These are phyloP conservation scores for Amanita molliuscula DNA, from an alignment of 768 basidiomycete species.

Conservation along the genomic window DNA sequence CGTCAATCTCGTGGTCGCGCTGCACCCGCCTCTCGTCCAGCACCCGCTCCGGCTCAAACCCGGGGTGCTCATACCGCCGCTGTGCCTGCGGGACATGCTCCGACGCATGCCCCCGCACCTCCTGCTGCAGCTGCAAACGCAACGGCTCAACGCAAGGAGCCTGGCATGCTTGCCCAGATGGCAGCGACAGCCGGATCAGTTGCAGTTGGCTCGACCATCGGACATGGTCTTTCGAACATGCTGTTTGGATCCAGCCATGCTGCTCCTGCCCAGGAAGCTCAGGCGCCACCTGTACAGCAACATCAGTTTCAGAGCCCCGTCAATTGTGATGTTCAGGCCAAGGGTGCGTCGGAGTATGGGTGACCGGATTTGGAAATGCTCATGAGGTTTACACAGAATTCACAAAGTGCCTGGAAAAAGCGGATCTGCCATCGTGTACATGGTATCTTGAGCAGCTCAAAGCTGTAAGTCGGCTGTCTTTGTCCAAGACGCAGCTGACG, in stretches of 20 bases:
- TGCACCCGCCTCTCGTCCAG: slow-evolving; percentile 36
- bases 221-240: slow-evolving; percentile 86
- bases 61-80: slow-evolving; percentile 42
- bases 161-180: slow-evolving; percentile 77
- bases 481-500: slow-evolving; percentile 2
- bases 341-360: slow-evolving; percentile 35
- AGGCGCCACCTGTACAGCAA: slow-evolving; percentile 38
- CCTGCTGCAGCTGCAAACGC: slow-evolving; percentile 28
- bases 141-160: slow-evolving; percentile 31
- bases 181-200: slow-evolving; percentile 88
- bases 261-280: slow-evolving; percentile 28
- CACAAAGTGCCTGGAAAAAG: slow-evolving; percentile 76
- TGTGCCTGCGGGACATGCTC: slow-evolving; percentile 35
- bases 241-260: slow-evolving; percentile 59
- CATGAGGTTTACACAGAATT: slow-evolving; percentile 42
- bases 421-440: slow-evolving; percentile 66
- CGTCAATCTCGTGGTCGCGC: slow-evolving; percentile 74
- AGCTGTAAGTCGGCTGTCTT: slow-evolving; percentile 43
- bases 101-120: slow-evolving; percentile 30
- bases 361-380: background rate
- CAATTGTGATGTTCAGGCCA: slow-evolving; percentile 72
- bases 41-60: slow-evolving; percentile 32
- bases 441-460: slow-evolving; percentile 88
- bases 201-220: slow-evolving; percentile 78
- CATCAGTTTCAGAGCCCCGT: slow-evolving; percentile 31